Evolutionary conservation across 2,329 filamentous ascomycete genomes (phyloP).

Genomic region (Apiospora kogelbergensis): DNA sequence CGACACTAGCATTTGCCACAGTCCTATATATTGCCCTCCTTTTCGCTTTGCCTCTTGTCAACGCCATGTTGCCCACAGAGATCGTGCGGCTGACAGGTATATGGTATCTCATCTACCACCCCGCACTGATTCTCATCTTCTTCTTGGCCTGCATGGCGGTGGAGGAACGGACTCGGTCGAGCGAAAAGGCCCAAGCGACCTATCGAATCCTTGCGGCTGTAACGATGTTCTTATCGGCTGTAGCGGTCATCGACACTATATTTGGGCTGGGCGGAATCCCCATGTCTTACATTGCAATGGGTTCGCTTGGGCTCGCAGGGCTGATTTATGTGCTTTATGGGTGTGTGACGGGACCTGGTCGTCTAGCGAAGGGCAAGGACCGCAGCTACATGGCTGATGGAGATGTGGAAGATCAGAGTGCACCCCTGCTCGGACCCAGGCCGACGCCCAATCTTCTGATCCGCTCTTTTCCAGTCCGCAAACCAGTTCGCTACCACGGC

Average conservation of each 20-base stretch:
- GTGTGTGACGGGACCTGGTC: conserved; percentile 22
- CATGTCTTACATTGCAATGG: conserved; percentile 28
- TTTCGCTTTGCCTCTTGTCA: conserved; percentile 19
- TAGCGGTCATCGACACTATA: conserved; percentile 22
- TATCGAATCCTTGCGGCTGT: conserved; percentile 19
- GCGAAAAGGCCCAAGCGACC: conserved; percentile 14
- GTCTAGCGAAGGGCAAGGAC: conserved; percentile 25
- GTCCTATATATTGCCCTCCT: conserved; percentile 21
- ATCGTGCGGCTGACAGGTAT: conserved; percentile 20
- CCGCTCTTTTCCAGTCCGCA: background rate
- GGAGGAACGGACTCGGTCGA: conserved; percentile 20
- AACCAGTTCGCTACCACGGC: conserved; percentile 8
- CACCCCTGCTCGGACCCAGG: background rate
- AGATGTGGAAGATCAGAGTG: conserved; percentile 20
- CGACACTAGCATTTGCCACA: background rate
- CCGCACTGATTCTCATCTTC: conserved; percentile 23
- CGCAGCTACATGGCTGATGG: conserved; percentile 15
- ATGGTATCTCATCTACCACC: conserved; percentile 24
- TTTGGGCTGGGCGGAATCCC: conserved; percentile 26
- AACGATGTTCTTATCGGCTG: conserved; percentile 17
- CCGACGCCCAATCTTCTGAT: background rate
- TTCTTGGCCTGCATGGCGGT: conserved; percentile 25
- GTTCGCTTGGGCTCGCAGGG: conserved; percentile 19
- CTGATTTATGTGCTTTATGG: conserved; percentile 25
- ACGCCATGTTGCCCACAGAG: conserved; percentile 17